phyloP scores from a whole-genome alignment of 495 filamentous ascomycete species.

The Hypomontagnella monticulosa region DNA sequence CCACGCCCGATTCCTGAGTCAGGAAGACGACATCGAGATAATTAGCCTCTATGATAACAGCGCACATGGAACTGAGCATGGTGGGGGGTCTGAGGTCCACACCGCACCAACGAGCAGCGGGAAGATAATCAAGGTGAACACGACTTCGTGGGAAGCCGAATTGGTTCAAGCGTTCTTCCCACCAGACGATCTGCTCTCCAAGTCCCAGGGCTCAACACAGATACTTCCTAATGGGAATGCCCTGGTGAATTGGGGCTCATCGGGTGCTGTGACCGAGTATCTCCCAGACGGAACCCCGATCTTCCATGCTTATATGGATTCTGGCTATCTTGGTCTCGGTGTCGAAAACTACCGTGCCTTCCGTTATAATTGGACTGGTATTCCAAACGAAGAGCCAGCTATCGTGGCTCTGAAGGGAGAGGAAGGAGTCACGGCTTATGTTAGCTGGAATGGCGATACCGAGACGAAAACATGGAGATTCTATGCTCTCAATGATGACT shows the following conservation, averaged over 20 bases:
- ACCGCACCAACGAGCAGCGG: conserved; percentile 58
- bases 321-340: conserved; percentile 39
- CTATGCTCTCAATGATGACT: conserved; percentile 36
- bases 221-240: conserved; percentile 63
- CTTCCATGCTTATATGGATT: conserved; percentile 52
- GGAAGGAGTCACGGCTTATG: conserved; percentile 44
- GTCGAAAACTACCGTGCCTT: conserved; percentile 53
- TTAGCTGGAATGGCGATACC: conserved; percentile 55
- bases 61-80: conserved; percentile 51
- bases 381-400: conserved; percentile 48
- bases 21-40: conserved; percentile 56
- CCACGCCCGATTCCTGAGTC: conserved; percentile 65
- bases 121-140: conserved; percentile 67
- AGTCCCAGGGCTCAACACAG: conserved; percentile 70
- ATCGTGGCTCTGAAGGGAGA: conserved; percentile 43
- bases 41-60: conserved; percentile 51
- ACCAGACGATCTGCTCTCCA: conserved; percentile 59
- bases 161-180: conserved; percentile 51
- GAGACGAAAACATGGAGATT: conserved; percentile 50
- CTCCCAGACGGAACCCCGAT: conserved; percentile 62
- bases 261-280: conserved; percentile 67
- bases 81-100: conserved; percentile 48
- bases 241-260: conserved; percentile 70
- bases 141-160: conserved; percentile 60
- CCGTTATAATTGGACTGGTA: conserved; percentile 51